Percentiles rank a stretch among this genome's conserved stretches.
Conservation (phyloP, 108 stramenopile species). For the Fragilaria crotonensis region DNA sequence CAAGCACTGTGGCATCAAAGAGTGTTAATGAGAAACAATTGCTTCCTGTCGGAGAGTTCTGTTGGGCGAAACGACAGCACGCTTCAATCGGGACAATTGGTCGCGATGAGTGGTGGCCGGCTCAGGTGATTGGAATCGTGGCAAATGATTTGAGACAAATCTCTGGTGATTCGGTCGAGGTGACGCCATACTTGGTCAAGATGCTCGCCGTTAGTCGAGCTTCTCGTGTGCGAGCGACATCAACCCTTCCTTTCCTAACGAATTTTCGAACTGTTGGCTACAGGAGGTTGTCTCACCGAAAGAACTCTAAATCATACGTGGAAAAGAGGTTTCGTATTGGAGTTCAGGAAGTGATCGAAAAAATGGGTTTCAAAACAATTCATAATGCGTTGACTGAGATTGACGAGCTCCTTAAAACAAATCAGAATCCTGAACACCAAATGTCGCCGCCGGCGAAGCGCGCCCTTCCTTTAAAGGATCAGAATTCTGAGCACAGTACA, state of each 20-base stretch:
- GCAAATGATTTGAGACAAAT: background rate
- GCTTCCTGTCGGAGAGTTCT: conserved; percentile 16
- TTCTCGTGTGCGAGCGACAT: background rate
- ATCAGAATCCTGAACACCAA: background rate
- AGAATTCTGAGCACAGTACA: background rate
- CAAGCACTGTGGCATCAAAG: background rate
- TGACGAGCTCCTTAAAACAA: background rate
- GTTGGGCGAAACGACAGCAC: conserved; percentile 30
- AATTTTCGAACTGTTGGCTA: conserved; percentile 29
- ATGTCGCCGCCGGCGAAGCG: background rate
- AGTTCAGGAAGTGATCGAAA: conserved; percentile 7
- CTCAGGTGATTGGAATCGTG: conserved; percentile 11
- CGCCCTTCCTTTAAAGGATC: background rate
- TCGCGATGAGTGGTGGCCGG: conserved; percentile 30
- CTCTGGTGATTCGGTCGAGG: background rate
- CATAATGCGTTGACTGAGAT: conserved; percentile 21
- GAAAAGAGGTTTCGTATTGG: conserved; percentile 16
- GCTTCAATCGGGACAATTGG: conserved; percentile 7
- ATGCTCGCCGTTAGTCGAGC: background rate
- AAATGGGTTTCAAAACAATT: conserved; percentile 27
- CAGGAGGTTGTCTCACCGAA: conserved; percentile 4
- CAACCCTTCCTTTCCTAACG: conserved; percentile 21
- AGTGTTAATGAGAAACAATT: background rate
- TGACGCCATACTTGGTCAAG: conserved; percentile 1
- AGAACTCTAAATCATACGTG: background rate